Base-by-base conservation (phyloP, 2,329 filamentous ascomycete genomes). In the Colletotrichum brevisporum region DNA sequence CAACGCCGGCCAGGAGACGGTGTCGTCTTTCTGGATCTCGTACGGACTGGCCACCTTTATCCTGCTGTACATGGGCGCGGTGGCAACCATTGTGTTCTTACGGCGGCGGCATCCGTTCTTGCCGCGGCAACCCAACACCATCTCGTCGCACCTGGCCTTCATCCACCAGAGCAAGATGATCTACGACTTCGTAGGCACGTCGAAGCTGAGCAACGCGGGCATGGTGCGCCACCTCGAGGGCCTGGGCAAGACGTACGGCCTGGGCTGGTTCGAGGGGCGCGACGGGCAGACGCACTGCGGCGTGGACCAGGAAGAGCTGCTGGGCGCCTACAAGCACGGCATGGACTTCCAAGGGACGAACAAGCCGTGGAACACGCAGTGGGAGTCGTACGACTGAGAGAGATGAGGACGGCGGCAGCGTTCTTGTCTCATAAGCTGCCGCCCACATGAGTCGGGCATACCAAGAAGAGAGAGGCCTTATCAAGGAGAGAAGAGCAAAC, bases 101-200 rank as follows among this genome's bases (percentile, higher is more conserved):
- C 86, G 88, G 1, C 88, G 92, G 15, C 85, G 90, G 0, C 88
- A 90, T 63, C 88, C 92, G 2, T 94, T 95, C 78, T 82, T 95
- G 64, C 93, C 93, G 1, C 88, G 93, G 5, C 91, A 94, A 81
- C 92, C 92, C 4, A 93, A 91, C 74, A 94, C 92, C 21, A 94
- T 95, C 73, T 90, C 92, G 2, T 90, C 88, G 51, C 88, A 94
- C 61, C 83, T 95, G 62, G 92, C 91, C 0, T 95, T 92, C 75
- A 92, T 95, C 69, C 91, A 95, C 78, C 92, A 94, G 80, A 91
- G 88, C 78, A 92, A 92, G 80, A 94, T 95, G 92, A 81, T 95
- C 53, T 90, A 90, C 71, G 88, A 89, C 75, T 95, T 95, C 78
- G 90, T 93, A 15, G 89, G 88, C 50, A 94, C 91, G 24, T 88